phyloP scores from a whole-genome alignment of 148 eudicot species.

The Vaccinium myrtillus region DNA sequence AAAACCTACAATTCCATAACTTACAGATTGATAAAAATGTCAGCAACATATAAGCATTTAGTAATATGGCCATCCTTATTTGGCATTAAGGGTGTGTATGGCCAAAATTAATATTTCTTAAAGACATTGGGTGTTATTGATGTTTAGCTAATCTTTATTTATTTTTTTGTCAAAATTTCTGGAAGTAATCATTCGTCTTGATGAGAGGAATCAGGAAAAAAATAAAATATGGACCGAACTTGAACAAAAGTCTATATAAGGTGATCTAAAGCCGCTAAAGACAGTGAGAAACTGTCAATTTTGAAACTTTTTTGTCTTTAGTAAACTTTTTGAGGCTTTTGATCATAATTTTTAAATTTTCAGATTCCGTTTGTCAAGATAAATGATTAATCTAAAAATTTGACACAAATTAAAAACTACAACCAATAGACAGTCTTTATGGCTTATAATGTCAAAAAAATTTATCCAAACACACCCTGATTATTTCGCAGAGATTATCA shows the following conservation, averaged over 20 bases:
- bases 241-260: not conserved
- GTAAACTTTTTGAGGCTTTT: not conserved
- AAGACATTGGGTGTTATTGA: not conserved
- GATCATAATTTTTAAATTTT: not conserved
- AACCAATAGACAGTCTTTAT: not conserved
- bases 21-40: not conserved
- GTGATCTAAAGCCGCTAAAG: not conserved
- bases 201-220: not conserved
- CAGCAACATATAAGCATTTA: not conserved
- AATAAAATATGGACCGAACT: not conserved
- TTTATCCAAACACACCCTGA: not conserved
- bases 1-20: not conserved
- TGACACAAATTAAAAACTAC: not conserved
- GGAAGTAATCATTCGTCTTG: not conserved
- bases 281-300: not conserved
- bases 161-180: not conserved
- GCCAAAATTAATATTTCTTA: not conserved
- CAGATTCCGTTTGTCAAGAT: not conserved
- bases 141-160: not conserved
- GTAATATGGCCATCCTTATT: not conserved
- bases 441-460: not conserved
- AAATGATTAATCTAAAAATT: not conserved
- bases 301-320: not conserved
- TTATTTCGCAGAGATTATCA: not conserved
- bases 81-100: not conserved